phyloP scores from a whole-genome alignment of 164 flowering plant species.

The Macadamia integrifolia region DNA sequence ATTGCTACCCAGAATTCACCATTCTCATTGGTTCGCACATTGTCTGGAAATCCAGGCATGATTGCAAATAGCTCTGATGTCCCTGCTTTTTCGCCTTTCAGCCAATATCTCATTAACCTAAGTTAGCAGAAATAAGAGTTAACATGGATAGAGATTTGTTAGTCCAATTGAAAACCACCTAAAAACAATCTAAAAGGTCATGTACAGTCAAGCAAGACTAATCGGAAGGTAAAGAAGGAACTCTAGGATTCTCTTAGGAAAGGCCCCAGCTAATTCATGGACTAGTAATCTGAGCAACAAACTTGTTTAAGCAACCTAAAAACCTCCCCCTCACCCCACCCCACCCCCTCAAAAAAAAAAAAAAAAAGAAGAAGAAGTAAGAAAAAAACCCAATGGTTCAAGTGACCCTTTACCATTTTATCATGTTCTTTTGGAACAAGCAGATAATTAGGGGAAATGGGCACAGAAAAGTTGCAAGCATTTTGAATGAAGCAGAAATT shows the following conservation, averaged over 20 bases:
- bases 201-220: background rate
- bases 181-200: background rate
- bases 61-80: conserved; percentile 60
- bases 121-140: conserved; percentile 4
- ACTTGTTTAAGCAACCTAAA: too few relatives aligned
- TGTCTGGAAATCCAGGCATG: conserved; percentile 87
- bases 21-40: conserved; percentile 67
- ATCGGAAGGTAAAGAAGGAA: background rate
- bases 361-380: background rate
- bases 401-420: background rate
- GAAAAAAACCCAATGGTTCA: background rate
- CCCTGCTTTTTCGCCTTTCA: conserved; percentile 88
- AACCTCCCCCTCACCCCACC: too few relatives aligned
- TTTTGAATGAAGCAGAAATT: conserved; percentile 1
- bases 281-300: too few relatives aligned
- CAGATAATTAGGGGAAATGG: background rate
- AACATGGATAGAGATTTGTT: background rate
- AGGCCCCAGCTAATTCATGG: background rate
- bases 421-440: background rate
- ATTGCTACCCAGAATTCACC: conserved; percentile 96
- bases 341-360: too few relatives aligned
- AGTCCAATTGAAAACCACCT: background rate
- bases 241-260: background rate
- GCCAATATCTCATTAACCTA: conserved; percentile 71
- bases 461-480: background rate